Base-by-base conservation (phyloP, 345 rosid genomes). In the Syzygium aromaticum region DNA sequence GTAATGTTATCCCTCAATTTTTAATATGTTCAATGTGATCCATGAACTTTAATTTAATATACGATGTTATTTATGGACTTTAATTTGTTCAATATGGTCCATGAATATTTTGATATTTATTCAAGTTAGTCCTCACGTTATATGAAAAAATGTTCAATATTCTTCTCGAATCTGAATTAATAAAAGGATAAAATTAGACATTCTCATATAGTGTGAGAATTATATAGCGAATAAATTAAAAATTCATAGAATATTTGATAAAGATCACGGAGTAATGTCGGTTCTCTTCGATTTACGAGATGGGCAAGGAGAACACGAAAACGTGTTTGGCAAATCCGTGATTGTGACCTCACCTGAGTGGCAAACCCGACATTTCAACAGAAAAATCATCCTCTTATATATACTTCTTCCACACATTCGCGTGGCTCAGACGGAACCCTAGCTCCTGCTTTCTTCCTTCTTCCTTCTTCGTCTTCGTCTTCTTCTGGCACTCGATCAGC, bases 101-200 rank as follows among this genome's bases (percentile, higher is more conserved):
- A 3, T 57, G 6, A 57, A 57, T 3, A 5, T 43, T 43, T 43
- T 1, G 3, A n/a, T 43, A 43, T 43, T 5, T 43, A 1, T 43
- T 43, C 1, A 6, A 43, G 5, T 43, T 43, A 43, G 3, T 43
- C 46, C 7, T 7, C 1, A 43, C 7, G 7, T 43, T 43, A 6
- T 6, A 43, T 43, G 7, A 5, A 43, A 43, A 43, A 43, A 43
- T 43, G 7, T 43, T 1, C 1, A 59, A 27, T n/a, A 61, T 61
- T n/a, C 1, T n/a, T 4, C 4, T 0, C 0, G 0, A 6, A n/a
- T 0, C 33, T 61, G 14, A 61, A 61, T 13, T 0, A n/a, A 61
- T 14, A 1, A 0, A n/a, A 61, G 15, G 13, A 13, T 6, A 61
- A 6, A 3, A n/a, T n/a, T 14, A 7, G 0, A n/a, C 3, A 61